Base-by-base conservation (phyloP, 2,329 filamentous ascomycete species). In the Penicillium aurantiogriseum region DNA sequence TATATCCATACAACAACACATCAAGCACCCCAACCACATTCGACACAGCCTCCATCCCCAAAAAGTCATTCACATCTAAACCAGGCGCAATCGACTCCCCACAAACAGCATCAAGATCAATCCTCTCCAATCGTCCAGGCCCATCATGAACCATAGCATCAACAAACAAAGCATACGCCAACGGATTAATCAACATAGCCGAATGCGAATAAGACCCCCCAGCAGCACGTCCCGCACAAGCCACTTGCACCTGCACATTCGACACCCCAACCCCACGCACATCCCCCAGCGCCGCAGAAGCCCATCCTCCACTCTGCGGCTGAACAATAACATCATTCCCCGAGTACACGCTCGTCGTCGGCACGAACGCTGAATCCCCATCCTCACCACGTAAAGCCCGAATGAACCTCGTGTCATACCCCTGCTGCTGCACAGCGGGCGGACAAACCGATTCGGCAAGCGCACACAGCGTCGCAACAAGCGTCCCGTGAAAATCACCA, bases 101-200 rank as follows among this genome's bases (percentile, higher is more conserved):
- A 51, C 53, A 55, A 38, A 55, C 25, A 27, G n/a, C 40, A 35
- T 10, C 46, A 17, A 55, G 29, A 44, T 38, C 31, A 55, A 51
- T 21, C 31, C 53, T 43, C 39, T 55, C 46, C 46, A 55, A 33
- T 31, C 39, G 33, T 39, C 53, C 53, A 36, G 53, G 53, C 39
- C 53, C 53, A 17, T 51, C 53, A 51, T 55, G 46, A 25, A 17
- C 23, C 39, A 55, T 38, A 27, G 53, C 53, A 51, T 55, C 53
- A 10, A 55, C 23, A 31, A 55, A 55, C n/a, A 55, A 35, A 40
- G 53, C 53, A 55, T 51, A 55, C 1, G 29, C 31, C 39, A 55
- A 51, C 5, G 53, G 53, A 45, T 51, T 21, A 19, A 39, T 31
- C n/a, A 55, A 31, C 53, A 51, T 38, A 23, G 29, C 39, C 42